Conservation (phyloP, 1,284 basidiomycete species). For the Ustilago lituana region DNA sequence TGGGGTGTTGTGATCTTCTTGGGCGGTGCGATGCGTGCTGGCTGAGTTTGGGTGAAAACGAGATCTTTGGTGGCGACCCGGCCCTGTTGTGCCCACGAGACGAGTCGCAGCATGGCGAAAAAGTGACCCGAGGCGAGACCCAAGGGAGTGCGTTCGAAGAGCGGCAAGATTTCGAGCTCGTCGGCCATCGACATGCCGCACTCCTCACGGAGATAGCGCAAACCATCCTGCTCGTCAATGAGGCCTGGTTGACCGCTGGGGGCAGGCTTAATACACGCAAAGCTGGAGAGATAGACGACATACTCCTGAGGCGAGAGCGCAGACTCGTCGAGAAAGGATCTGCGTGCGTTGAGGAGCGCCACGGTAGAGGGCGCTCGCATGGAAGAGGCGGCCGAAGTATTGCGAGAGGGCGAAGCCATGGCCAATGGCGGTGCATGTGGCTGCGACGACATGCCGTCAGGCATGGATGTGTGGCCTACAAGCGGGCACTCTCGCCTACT, state of each 20-base stretch:
- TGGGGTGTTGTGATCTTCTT: constrained; percentile 32
- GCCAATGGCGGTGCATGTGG: constrained; percentile 12
- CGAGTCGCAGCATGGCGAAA: constrained; percentile 63
- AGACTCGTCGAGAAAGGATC: constrained; percentile 57
- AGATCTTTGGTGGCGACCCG: constrained; percentile 42
- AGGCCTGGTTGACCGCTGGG: constrained; percentile 58
- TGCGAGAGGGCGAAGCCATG: constrained; percentile 28
- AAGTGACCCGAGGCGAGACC: constrained; percentile 63
- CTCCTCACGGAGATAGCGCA: constrained; percentile 62
- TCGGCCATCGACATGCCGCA: constrained; percentile 59
- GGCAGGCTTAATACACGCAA: constrained; percentile 55
- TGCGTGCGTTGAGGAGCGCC: constrained; percentile 23
- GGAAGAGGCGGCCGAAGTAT: constrained; percentile 22
- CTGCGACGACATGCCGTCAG: constrained; percentile 25
- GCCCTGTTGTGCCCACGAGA: constrained; percentile 64
- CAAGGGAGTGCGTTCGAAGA: constrained; percentile 63
- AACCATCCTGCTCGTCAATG: constrained; percentile 63
- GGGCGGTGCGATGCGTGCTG: constrained; percentile 36
- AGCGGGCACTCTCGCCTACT: constrained; percentile 2
- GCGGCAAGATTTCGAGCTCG: constrained; percentile 64
- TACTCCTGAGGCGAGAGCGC: constrained; percentile 66
- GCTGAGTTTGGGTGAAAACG: constrained; percentile 63
- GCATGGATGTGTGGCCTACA: not conserved
- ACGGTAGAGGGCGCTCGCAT: constrained; percentile 27
- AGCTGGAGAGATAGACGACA: constrained; percentile 54